A percentile compares a stretch with the other conserved stretches of the same genome.
phyloP scores from a whole-genome alignment of 1,139 yeast species.

The Lodderomyces margitis region DNA sequence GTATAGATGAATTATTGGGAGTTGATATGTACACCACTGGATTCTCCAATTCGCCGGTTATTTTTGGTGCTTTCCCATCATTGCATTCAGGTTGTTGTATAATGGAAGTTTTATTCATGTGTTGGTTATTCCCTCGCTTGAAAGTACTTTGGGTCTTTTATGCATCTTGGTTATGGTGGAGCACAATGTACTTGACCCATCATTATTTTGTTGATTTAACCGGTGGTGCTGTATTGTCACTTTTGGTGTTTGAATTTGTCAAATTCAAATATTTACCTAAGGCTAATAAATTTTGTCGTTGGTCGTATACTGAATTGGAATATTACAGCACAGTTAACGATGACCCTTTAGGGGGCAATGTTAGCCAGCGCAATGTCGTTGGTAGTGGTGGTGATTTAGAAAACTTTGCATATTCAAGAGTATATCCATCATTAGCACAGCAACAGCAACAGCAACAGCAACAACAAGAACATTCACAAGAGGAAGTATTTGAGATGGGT shows the following conservation, averaged over 20 bases:
- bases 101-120: slow-evolving; percentile 84
- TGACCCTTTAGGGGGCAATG: slow-evolving; percentile 7
- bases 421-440: slow-evolving; percentile 6
- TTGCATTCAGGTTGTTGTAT: slow-evolving; percentile 92
- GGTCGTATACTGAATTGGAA: slow-evolving; percentile 61
- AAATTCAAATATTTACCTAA: slow-evolving; percentile 76
- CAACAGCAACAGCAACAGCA: slow-evolving; percentile 4
- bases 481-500: slow-evolving; percentile 29
- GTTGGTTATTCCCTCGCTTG: slow-evolving; percentile 74
- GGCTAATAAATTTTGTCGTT: slow-evolving; percentile 68
- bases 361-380: slow-evolving; percentile 5
- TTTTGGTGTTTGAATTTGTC: slow-evolving; percentile 68
- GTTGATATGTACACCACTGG: slow-evolving; percentile 84
- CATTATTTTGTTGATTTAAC: slow-evolving; percentile 91
- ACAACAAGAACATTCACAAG: slow-evolving; percentile 5
- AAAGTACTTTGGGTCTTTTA: slow-evolving; percentile 67
- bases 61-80: slow-evolving; percentile 98
- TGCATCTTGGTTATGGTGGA: slow-evolving; percentile 96
- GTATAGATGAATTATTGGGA: slow-evolving; percentile 82
- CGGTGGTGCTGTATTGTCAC: slow-evolving; percentile 82
- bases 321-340: slow-evolving; percentile 23
- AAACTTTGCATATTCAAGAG: slow-evolving; percentile 10
- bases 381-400: slow-evolving; percentile 13
- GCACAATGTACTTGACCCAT: slow-evolving; percentile 95
- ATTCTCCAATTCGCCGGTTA: slow-evolving; percentile 85